Conservation (phyloP, 371 early-diverging fungal genomes). For the Mycotypha africana region DNA sequence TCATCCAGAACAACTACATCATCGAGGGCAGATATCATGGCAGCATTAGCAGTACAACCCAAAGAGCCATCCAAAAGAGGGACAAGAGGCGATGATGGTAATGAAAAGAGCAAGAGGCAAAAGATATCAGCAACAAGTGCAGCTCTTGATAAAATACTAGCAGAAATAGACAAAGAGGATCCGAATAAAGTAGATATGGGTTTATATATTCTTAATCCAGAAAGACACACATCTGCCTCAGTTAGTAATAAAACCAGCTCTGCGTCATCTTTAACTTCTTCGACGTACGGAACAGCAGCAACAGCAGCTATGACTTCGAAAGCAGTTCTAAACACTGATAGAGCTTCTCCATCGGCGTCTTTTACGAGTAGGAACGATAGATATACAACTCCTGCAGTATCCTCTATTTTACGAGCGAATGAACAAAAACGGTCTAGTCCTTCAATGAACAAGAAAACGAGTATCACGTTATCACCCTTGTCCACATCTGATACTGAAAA, state of each 20-base stretch:
- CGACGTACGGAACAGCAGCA: no score
- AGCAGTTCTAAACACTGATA: no score
- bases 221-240: constrained; percentile 1
- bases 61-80: no score
- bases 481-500: no score
- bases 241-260: neutral
- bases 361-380: neutral
- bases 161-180: neutral
- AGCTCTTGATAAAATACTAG: constrained; percentile 1
- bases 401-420: no score
- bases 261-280: no score
- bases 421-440: neutral
- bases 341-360: neutral
- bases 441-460: neutral
- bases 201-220: constrained; percentile 5
- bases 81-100: neutral
- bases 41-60: no score
- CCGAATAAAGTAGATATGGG: constrained; percentile 1
- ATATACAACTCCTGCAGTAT: no score
- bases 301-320: no score
- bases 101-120: neutral
- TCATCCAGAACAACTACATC: no score
- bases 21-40: no score
- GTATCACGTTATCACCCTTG: neutral
- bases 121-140: neutral